These are phyloP conservation scores for Stygiomarasmius scandens DNA, from an alignment of 1,284 basidiomycete genomes.

Conservation along the genomic window DNA sequence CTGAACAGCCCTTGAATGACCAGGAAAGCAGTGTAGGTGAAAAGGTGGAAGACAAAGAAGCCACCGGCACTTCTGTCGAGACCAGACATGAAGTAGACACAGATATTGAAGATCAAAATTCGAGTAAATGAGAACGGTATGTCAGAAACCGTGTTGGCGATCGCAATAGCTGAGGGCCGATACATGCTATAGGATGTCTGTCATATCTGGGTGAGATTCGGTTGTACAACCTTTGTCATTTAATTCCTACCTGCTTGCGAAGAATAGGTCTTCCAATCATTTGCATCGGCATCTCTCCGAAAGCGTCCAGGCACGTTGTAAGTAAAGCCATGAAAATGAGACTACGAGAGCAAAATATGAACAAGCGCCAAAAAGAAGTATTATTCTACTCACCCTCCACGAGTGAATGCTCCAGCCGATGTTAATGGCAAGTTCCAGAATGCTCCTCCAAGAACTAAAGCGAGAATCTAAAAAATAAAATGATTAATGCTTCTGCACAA, in stretches of 20 bases:
- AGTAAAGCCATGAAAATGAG: constrained; percentile 79
- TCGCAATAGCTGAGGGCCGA: constrained; percentile 71
- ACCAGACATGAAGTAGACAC: constrained; percentile 77
- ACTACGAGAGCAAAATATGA: constrained; percentile 35
- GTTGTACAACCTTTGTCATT: too few species aligned
- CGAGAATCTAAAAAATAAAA: constrained; percentile 43
- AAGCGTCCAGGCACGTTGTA: constrained; percentile 77
- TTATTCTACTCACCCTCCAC: constrained; percentile 51
- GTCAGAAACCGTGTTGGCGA: constrained; percentile 78
- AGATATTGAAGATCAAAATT: constrained; percentile 66
- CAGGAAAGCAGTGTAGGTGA: constrained; percentile 62
- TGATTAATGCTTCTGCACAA: too few species aligned
- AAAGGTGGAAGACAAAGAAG: constrained; percentile 75
- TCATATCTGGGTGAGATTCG: constrained; percentile 25
- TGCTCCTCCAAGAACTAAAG: constrained; percentile 77
- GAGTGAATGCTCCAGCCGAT: constrained; percentile 83
- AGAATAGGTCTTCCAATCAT: constrained; percentile 80
- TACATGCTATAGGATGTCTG: constrained; percentile 83
- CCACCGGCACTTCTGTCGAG: constrained; percentile 62
- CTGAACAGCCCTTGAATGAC: constrained; percentile 79
- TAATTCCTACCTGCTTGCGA: constrained; percentile 50
- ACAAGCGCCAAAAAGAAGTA: too few species aligned
- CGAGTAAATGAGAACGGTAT: constrained; percentile 73
- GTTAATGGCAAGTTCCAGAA: constrained; percentile 76
- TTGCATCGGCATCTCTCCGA: constrained; percentile 63